phyloP scores from a whole-genome alignment of 179 eudicot genomes.

The Corrigiola litoralis region DNA sequence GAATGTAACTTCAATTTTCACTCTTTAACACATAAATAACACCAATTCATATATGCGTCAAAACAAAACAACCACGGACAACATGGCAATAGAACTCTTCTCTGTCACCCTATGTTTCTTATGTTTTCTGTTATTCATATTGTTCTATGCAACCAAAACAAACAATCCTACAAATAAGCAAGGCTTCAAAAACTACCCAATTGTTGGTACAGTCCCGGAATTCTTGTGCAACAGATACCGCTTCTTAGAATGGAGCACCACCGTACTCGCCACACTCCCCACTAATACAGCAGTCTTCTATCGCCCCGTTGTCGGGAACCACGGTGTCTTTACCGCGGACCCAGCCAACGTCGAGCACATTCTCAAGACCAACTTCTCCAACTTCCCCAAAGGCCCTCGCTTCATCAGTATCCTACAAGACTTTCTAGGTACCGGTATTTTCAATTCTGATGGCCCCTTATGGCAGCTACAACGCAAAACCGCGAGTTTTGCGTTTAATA shows the following conservation, averaged over 20 bases:
- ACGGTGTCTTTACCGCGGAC: slow-evolving; percentile 65
- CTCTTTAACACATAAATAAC: neutral
- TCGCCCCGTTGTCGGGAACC: slow-evolving; percentile 44
- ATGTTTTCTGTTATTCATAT: neutral
- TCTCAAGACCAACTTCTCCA: slow-evolving; percentile 57
- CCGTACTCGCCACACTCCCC: slow-evolving; percentile 38
- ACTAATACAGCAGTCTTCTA: slow-evolving; percentile 48
- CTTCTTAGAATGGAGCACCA: slow-evolving; percentile 72
- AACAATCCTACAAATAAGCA: neutral
- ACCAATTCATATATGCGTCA: neutral
- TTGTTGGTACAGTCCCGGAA: slow-evolving; percentile 58
- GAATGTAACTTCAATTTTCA: neutral
- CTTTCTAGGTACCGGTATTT: slow-evolving; percentile 53
- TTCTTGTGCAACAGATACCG: slow-evolving; percentile 61
- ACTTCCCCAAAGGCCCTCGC: slow-evolving; percentile 70
- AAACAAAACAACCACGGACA: slow-evolving; percentile 5
- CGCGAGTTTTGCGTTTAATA: slow-evolving; percentile 48
- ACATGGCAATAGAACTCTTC: neutral
- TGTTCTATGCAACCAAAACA: neutral
- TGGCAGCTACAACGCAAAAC: slow-evolving; percentile 52
- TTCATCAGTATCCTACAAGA: slow-evolving; percentile 47
- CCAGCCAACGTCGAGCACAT: slow-evolving; percentile 66
- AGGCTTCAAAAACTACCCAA: slow-evolving; percentile 58
- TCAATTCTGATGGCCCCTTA: slow-evolving; percentile 55
- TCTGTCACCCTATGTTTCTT: neutral